Evolutionary conservation across 352 stramenopile genomes (phyloP), one percentile per base, ranked within the genome.

Genomic region (Phytophthora meadii): DNA sequence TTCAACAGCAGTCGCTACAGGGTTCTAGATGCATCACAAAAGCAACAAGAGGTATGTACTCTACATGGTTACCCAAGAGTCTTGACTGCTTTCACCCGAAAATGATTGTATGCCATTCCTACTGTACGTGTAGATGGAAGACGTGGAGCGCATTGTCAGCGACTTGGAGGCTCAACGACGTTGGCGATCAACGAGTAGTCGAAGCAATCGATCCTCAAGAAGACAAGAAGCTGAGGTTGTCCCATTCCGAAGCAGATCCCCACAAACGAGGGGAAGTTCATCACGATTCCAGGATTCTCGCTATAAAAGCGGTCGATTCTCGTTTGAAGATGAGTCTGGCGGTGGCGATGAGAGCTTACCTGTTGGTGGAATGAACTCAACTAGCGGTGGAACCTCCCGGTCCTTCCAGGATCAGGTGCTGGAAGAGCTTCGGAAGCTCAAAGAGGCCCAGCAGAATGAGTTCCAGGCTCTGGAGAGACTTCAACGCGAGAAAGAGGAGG

Each of bases 331-430:
- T 50, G 44, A 11, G 9, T 52, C 41, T 30, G 25, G n/a, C 56
- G 36, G 28, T 40, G 57, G 59, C 11, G 65, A 73, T 9, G 46
- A 69, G 42, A 17, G 48, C 37, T 2, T 70, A 11, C 49, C 46
- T 41, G 22, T 10, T 1, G 27, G 45, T 11, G 32, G 62, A 27
- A 17, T 36, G 4, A 40, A 30, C 28, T n/a, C 36, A 49, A 11
- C 14, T 3, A 24, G 0, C n/a, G 51, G 70, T 15, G 32, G 17
- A 25, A 22, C 46, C 1, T 66, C 68, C 0, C 59, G 65, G 14
- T 70, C 69, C 15, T 90, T 90, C 41, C 72, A 88, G 59, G 47
- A 72, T 0, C 68, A 82, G 53, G 70, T 90, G 9, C 37, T 90
- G 2, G 34, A 65, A 2, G 77, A 90, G 44, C 60, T 90, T 5